A percentile compares a stretch with the other conserved stretches of the same genome.
phyloP scores from a whole-genome alignment of 2,329 filamentous ascomycete genomes.

The Didymella pinodella region DNA sequence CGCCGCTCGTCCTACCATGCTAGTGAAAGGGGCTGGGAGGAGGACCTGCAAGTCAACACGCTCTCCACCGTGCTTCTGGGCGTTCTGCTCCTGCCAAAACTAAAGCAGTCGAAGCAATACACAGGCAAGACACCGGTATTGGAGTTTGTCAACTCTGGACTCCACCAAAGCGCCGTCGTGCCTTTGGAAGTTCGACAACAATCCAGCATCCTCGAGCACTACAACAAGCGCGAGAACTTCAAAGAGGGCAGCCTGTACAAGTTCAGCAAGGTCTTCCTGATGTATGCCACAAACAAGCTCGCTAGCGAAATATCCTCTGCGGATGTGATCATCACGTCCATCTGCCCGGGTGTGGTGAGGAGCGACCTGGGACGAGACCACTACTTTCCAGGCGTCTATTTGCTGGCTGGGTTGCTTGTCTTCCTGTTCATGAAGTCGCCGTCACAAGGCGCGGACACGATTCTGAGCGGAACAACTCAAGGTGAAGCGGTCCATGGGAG shows the following conservation, averaged over 20 bases:
- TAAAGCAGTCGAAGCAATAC: constrained; percentile 38
- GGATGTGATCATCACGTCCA: constrained; percentile 48
- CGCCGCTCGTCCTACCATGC: constrained; percentile 32
- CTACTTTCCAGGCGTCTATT: constrained; percentile 36
- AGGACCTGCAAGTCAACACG: constrained; percentile 65
- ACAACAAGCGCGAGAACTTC: constrained; percentile 43
- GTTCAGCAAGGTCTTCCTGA: constrained; percentile 48
- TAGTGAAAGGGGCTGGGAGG: constrained; percentile 50
- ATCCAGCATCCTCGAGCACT: constrained; percentile 40
- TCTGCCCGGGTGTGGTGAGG: constrained; percentile 46
- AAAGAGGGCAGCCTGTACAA: constrained; percentile 38
- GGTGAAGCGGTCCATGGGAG: constrained; percentile 46
- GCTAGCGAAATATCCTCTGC: constrained; percentile 36
- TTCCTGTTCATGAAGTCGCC: constrained; percentile 37
- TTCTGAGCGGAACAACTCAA: constrained; percentile 47
- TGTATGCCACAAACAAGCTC: constrained; percentile 43
- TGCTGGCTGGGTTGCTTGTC: constrained; percentile 34
- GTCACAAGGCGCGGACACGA: constrained; percentile 40
- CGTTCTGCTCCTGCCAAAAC: constrained; percentile 57
- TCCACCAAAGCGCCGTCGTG: constrained; percentile 40
- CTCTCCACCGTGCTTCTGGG: constrained; percentile 64
- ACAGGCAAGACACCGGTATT: constrained; percentile 39
- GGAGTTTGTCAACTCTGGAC: constrained; percentile 46
- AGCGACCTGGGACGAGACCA: constrained; percentile 45
- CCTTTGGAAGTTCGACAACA: constrained; percentile 28